A percentile compares a stretch with the other conserved stretches of the same genome.
Evolutionary conservation across 1,284 basidiomycete genomes (phyloP).

Genomic region (Termitomyces sp.): DNA sequence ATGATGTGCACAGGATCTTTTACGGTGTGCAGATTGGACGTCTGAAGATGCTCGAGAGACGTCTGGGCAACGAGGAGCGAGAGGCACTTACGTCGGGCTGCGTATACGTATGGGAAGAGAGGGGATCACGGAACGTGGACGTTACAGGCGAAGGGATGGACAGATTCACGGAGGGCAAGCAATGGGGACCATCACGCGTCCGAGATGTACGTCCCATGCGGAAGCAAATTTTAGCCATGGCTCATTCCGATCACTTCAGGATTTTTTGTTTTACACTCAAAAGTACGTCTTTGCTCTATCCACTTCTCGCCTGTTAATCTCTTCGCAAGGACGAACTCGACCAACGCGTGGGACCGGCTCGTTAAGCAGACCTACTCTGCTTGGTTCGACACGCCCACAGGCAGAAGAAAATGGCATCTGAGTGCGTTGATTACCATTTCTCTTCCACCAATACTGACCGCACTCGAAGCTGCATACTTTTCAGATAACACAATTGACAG

Average conservation of each 20-base stretch:
- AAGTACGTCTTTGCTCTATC: slow-evolving; percentile 38
- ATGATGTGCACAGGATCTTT: slow-evolving; percentile 79
- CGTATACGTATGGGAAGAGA: slow-evolving; percentile 82
- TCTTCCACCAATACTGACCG: slow-evolving; percentile 7
- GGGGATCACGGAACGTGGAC: slow-evolving; percentile 62
- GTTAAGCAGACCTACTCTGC: slow-evolving; percentile 80
- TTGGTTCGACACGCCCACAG: slow-evolving; percentile 56
- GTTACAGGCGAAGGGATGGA: slow-evolving; percentile 77
- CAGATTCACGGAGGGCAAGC: slow-evolving; percentile 70
- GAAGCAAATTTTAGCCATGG: slow-evolving; percentile 6
- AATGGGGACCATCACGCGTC: slow-evolving; percentile 74
- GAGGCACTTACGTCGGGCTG: slow-evolving; percentile 61
- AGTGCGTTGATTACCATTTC: slow-evolving; percentile 37
- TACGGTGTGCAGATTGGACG: slow-evolving; percentile 60
- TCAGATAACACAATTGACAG: slow-evolving; percentile 65
- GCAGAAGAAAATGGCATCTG: slow-evolving; percentile 72
- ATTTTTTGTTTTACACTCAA: slow-evolving; percentile 79
- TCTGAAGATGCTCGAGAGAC: slow-evolving; percentile 69
- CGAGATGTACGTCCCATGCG: slow-evolving; percentile 54
- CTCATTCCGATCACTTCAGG: slow-evolving; percentile 36
- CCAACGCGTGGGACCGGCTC: slow-evolving; percentile 60
- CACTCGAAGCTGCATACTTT: slow-evolving; percentile 63
- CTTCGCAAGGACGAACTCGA: slow-evolving; percentile 14
- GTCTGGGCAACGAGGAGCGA: slow-evolving; percentile 73
- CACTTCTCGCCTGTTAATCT: slow-evolving; percentile 6